phyloP scores from a whole-genome alignment of 202 grass and related monocot species.

The Zizania palustris region DNA sequence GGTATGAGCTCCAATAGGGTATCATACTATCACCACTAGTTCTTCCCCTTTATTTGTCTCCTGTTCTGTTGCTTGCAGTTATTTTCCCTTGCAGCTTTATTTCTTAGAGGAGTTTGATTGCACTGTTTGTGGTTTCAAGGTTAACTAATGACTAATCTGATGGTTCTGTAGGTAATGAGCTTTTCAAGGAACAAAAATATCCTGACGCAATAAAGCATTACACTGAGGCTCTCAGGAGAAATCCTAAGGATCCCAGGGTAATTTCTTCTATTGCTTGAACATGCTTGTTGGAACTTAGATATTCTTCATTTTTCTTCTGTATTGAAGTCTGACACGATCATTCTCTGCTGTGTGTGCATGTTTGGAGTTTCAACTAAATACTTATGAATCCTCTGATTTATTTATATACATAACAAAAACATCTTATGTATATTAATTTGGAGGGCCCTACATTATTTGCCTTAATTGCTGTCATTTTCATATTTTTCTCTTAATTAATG shows the following conservation, averaged over 20 bases:
- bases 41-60: background rate
- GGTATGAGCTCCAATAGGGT: constrained; percentile 40
- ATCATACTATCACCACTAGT: background rate
- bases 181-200: constrained; percentile 90
- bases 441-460: background rate
- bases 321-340: background rate
- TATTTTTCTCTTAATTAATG: background rate
- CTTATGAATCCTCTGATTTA: background rate
- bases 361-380: background rate
- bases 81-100: background rate
- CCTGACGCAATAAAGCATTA: constrained; percentile 95
- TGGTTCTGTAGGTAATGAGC: constrained; percentile 76
- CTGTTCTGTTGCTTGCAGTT: background rate
- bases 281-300: background rate
- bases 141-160: background rate
- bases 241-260: constrained; percentile 90
- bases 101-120: background rate
- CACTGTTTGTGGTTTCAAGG: background rate
- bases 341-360: background rate
- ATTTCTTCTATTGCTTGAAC: constrained; percentile 8
- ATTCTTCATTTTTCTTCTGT: background rate
- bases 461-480: background rate
- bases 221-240: constrained; percentile 88
- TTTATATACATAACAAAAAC: background rate
- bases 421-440: background rate